phyloP scores from a whole-genome alignment of 495 filamentous ascomycete species.

The Monascus purpureus region DNA sequence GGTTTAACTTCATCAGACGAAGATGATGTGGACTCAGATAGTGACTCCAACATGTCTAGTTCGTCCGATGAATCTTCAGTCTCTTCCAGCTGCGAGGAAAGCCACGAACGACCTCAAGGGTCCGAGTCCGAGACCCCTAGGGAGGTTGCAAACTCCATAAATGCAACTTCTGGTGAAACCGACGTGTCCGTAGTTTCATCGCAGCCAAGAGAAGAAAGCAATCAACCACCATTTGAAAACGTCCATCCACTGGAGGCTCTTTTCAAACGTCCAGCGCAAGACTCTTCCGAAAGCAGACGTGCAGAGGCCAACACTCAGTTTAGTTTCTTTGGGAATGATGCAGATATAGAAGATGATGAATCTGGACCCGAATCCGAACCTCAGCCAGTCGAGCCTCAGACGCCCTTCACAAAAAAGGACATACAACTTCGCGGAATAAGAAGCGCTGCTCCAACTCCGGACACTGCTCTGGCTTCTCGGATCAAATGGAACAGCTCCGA shows the following conservation, averaged over 20 bases:
- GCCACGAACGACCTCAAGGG: slow-evolving; percentile 9
- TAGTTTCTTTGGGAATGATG: slow-evolving; percentile 48
- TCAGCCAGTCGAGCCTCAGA: slow-evolving; percentile 56
- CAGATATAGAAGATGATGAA: slow-evolving; percentile 29
- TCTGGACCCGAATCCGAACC: no score
- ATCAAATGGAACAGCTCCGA: slow-evolving; percentile 14
- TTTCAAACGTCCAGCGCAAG: slow-evolving; percentile 55
- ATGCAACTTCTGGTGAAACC: background rate
- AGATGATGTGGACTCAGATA: slow-evolving; percentile 7
- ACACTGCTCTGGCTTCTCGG: slow-evolving; percentile 60
- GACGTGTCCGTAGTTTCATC: background rate
- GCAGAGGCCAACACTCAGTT: slow-evolving; percentile 38
- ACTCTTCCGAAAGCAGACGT: slow-evolving; percentile 17
- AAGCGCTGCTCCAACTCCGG: slow-evolving; percentile 87
- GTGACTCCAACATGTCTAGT: slow-evolving; percentile 10
- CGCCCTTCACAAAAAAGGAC: slow-evolving; percentile 68
- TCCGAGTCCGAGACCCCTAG: slow-evolving; percentile 3
- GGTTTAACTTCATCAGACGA: slow-evolving; percentile 22
- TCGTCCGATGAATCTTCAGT: slow-evolving; percentile 15
- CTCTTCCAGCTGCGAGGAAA: slow-evolving; percentile 8
- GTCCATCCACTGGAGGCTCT: slow-evolving; percentile 80
- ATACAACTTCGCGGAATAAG: slow-evolving; percentile 56
- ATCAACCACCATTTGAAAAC: slow-evolving; percentile 18
- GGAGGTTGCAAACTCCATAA: background rate
- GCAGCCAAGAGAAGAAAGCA: slow-evolving; percentile 1